Percentiles rank a stretch among this genome's conserved stretches.
These are phyloP conservation scores for Picochlorum sp. DNA, from an alignment of 139 green algal species.

Conservation along the genomic window DNA sequence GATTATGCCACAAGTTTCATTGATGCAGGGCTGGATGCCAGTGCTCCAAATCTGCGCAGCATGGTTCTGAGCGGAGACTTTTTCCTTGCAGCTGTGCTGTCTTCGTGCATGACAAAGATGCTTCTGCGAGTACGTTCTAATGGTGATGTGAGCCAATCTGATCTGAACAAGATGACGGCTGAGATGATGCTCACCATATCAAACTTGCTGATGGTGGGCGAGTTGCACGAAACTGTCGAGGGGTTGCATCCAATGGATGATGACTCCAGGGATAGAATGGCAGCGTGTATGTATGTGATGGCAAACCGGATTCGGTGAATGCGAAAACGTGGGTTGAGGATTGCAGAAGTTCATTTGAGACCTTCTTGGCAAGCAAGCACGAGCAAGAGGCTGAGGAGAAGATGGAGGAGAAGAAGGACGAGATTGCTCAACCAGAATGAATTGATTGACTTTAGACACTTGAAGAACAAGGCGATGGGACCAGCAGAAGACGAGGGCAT, in stretches of 20 bases:
- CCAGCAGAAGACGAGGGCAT: constrained; percentile 64
- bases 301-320: constrained; percentile 22
- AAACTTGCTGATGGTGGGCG: constrained; percentile 75
- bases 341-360: constrained; percentile 64
- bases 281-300: constrained; percentile 55
- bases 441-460: constrained; percentile 76
- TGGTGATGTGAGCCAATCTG: constrained; percentile 14
- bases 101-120: constrained; percentile 82
- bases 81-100: constrained; percentile 81
- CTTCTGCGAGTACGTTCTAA: constrained; percentile 64
- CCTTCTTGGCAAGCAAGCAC: constrained; percentile 66
- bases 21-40: constrained; percentile 1
- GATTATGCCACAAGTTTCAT: constrained; percentile 15
- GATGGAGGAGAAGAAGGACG: constrained; percentile 22
- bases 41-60: constrained; percentile 44
- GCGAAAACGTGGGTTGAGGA: constrained; percentile 68
- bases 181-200: constrained; percentile 77
- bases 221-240: constrained; percentile 29
- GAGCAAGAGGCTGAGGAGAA: constrained; percentile 53
- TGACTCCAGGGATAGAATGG: constrained; percentile 77
- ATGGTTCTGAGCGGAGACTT: constrained; percentile 83
- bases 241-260: constrained; percentile 51
- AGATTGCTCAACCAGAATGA: constrained; percentile 69
- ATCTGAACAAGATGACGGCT: constrained; percentile 43
- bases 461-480: constrained; percentile 75